These are phyloP conservation scores for Microdochium nivale DNA, from an alignment of 2,329 filamentous ascomycete species.

Conservation along the genomic window DNA sequence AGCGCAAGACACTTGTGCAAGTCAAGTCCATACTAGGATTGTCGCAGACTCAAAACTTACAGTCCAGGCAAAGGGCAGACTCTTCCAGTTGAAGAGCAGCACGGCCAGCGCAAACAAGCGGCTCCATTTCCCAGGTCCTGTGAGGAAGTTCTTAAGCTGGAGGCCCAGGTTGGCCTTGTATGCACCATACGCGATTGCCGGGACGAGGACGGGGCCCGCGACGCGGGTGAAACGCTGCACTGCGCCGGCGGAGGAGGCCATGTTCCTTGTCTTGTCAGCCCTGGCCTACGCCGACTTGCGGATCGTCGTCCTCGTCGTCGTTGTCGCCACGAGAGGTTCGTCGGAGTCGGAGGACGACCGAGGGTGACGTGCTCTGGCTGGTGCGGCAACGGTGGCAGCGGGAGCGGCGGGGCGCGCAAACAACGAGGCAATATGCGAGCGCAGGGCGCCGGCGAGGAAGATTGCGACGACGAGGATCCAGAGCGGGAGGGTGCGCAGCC, in stretches of 20 bases:
- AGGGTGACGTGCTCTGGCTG: neutral
- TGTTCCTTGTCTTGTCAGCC: constrained; percentile 1
- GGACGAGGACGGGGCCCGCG: constrained; percentile 30
- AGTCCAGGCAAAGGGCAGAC: constrained; percentile 67
- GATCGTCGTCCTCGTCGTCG: too few relatives aligned
- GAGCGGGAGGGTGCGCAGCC: constrained; percentile 28
- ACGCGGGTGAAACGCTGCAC: constrained; percentile 10
- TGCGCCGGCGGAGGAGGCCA: constrained; percentile 16
- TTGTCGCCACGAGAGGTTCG: too few relatives aligned
- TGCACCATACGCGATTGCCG: constrained; percentile 37
- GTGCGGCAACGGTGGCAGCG: too few relatives aligned
- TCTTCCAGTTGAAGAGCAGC: constrained; percentile 62
- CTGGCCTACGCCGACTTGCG: constrained; percentile 2
- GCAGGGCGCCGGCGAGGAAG: constrained; percentile 23
- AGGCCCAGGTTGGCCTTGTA: constrained; percentile 33
- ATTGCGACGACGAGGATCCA: constrained; percentile 31
- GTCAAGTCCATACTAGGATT: too few relatives aligned
- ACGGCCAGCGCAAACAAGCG: constrained; percentile 46
- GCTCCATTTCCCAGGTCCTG: constrained; percentile 43
- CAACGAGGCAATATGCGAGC: constrained; percentile 15
- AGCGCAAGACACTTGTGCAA: constrained; percentile 33
- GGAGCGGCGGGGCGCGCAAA: constrained; percentile 4
- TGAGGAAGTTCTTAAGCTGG: constrained; percentile 34
- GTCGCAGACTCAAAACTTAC: too few relatives aligned
- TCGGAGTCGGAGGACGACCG: neutral